Evolutionary conservation across 208 protist species (phyloP).

Genomic region (Trichomonas gallinae): DNA sequence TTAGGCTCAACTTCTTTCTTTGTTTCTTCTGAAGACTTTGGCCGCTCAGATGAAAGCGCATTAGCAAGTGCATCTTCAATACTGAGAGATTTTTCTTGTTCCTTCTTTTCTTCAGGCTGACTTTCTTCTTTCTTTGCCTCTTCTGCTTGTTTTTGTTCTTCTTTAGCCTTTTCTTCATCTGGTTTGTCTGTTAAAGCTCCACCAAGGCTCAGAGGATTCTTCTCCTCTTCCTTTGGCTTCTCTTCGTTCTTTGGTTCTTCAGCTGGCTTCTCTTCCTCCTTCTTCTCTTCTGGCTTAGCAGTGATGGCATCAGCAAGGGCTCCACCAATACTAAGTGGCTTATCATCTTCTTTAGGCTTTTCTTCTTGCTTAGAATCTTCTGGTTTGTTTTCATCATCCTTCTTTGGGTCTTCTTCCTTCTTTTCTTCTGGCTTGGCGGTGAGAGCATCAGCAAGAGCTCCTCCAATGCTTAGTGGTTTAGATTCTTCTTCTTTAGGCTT

Average conservation of each 20-base stretch:
- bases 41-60: not conserved
- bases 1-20: not conserved
- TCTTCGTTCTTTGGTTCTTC: not conserved
- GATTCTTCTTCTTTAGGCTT: not conserved
- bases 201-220: not conserved
- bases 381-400: too few relatives aligned
- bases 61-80: not conserved
- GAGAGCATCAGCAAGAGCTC: not conserved
- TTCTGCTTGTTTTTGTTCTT: not conserved
- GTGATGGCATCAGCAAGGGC: not conserved
- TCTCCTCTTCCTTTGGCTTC: not conserved
- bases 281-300: not conserved
- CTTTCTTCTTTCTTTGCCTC: not conserved
- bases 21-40: not conserved
- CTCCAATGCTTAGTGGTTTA: not conserved
- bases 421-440: too few relatives aligned
- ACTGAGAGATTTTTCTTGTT: not conserved
- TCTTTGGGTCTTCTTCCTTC: too few relatives aligned
- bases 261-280: not conserved
- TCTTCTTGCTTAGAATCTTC: too few relatives aligned
- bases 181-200: not conserved
- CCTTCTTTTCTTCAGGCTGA: not conserved
- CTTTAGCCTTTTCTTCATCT: not conserved
- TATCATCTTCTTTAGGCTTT: not conserved
- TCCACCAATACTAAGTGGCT: not conserved